phyloP scores from a whole-genome alignment of 345 rosid species.

The Eucalyptus curtisii region DNA sequence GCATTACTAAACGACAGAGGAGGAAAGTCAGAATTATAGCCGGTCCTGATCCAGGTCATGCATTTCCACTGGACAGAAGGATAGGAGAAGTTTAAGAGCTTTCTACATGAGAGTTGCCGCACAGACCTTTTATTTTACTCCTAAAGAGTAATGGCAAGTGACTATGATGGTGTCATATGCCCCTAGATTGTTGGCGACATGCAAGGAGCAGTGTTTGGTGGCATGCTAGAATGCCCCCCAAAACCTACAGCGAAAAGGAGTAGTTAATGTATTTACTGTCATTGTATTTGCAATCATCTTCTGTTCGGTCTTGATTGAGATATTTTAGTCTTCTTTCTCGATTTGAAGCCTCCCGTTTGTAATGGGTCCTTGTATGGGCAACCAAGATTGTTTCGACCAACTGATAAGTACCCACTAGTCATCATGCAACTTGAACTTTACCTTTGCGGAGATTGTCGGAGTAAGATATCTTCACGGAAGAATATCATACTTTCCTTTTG shows the following conservation, averaged over 20 bases:
- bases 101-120: neutral
- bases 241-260: conserved; percentile 58
- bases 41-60: neutral
- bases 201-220: conserved; percentile 39
- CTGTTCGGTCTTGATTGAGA: neutral
- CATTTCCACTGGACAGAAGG: neutral
- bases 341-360: neutral
- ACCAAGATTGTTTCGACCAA: neutral
- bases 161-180: neutral
- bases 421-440: neutral
- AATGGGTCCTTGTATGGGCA: neutral
- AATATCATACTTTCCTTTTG: neutral
- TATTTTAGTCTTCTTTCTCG: neutral
- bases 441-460: neutral
- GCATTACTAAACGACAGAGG: neutral
- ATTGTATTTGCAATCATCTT: neutral
- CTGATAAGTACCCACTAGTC: neutral
- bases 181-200: conserved; percentile 43
- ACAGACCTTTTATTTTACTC: neutral
- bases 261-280: conserved; percentile 37
- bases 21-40: neutral
- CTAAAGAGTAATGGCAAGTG: conserved; percentile 6
- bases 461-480: neutral
- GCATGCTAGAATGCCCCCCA: conserved; percentile 64
- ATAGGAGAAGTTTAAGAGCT: neutral